Evolutionary conservation across 768 basidiomycete species (phyloP).

Genomic region (Hebeloma cylindrosporum): DNA sequence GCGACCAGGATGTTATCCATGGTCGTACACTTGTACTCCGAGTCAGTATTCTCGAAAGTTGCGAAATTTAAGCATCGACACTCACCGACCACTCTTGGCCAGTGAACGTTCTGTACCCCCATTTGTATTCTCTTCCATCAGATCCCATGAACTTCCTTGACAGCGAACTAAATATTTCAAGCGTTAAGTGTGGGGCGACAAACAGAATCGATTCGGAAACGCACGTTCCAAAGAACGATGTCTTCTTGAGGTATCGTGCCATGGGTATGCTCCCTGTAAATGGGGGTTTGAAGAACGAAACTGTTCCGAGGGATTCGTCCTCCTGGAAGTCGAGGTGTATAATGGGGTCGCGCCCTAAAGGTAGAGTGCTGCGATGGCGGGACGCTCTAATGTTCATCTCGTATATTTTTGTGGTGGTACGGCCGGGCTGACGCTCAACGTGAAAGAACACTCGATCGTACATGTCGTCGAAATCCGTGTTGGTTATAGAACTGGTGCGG

Average conservation of each 20-base stretch:
- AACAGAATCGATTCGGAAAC: conserved; percentile 23
- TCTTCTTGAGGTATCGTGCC: conserved; percentile 62
- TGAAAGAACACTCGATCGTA: conserved; percentile 76
- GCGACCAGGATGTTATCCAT: conserved; percentile 58
- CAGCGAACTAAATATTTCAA: conserved; percentile 48
- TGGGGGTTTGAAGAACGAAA: conserved; percentile 49
- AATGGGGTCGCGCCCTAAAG: conserved; percentile 51
- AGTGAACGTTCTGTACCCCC: conserved; percentile 53
- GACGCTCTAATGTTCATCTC: conserved; percentile 66
- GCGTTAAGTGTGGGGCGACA: conserved; percentile 9
- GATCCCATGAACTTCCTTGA: conserved; percentile 67
- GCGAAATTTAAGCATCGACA: conserved; percentile 17
- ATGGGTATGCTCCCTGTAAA: conserved; percentile 52
- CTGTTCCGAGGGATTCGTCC: conserved; percentile 57
- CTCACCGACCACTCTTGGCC: conserved; percentile 79
- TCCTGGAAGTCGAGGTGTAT: conserved; percentile 61
- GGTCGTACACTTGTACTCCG: conserved; percentile 55
- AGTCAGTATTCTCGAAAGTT: neutral
- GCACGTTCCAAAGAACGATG: conserved; percentile 65
- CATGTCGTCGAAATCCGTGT: conserved; percentile 73
- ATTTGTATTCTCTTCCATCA: conserved; percentile 71
- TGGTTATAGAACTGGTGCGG: conserved; percentile 53
- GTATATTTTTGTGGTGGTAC: conserved; percentile 54
- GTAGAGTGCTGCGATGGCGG: conserved; percentile 54
- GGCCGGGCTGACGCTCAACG: conserved; percentile 49